Evolutionary conservation across 805 yeast genomes (phyloP).

Genomic region (Debaryomyces maramus): DNA sequence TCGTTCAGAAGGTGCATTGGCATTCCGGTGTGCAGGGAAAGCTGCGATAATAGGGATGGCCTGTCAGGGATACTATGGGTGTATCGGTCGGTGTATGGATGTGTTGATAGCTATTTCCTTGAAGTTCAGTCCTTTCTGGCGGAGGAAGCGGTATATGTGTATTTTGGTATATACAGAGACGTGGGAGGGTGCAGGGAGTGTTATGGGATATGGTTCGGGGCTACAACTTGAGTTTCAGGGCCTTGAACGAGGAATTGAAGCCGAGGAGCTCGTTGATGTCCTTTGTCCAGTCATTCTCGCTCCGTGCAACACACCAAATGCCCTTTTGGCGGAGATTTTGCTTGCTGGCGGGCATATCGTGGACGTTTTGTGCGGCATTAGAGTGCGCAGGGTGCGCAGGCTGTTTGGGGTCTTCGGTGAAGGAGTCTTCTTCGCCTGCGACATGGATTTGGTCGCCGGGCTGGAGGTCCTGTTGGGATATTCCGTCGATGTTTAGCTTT

Average conservation of each 20-base stretch:
- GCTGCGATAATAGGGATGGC: no score
- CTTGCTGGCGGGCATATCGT: neutral
- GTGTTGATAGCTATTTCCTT: no score
- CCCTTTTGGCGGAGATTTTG: constrained; percentile 42
- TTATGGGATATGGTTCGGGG: neutral
- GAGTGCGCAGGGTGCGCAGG: neutral
- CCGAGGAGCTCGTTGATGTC: constrained; percentile 88
- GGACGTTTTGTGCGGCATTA: neutral
- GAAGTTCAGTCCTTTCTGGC: no score
- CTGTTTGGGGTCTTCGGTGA: constrained; percentile 22
- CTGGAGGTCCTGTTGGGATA: constrained; percentile 63
- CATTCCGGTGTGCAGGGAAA: no score
- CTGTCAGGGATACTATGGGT: no score
- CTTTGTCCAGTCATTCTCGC: constrained; percentile 87
- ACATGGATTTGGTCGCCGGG: constrained; percentile 83
- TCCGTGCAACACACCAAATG: constrained; percentile 82
- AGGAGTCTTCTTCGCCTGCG: constrained; percentile 63
- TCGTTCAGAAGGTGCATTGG: no score
- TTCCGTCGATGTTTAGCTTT: constrained; percentile 81
- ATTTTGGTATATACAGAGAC: no score
- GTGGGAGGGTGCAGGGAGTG: constrained; percentile 3
- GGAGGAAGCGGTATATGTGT: no score
- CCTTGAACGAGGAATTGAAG: constrained; percentile 78
- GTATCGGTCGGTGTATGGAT: no score
- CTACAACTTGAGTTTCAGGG: constrained; percentile 2